Conservation (phyloP, 2,329 filamentous ascomycete genomes). For the Fusarium falciforme region DNA sequence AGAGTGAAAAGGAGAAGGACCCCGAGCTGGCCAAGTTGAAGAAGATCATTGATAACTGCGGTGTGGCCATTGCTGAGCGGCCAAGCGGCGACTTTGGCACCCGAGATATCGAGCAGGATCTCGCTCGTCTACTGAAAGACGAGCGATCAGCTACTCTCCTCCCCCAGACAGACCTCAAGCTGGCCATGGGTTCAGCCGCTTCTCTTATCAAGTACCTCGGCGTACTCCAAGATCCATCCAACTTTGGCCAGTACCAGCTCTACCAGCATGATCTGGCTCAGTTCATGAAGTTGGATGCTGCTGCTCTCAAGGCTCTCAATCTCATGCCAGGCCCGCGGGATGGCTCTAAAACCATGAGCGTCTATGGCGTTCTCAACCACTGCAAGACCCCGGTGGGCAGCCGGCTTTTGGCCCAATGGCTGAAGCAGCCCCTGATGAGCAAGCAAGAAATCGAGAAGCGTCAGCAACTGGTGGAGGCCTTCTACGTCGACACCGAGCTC, state of each 20-base stretch:
- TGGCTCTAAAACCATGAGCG: conserved; percentile 96
- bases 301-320: conserved; percentile 92
- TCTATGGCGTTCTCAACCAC: conserved; percentile 94
- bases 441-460: conserved; percentile 88
- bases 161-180: conserved; percentile 90
- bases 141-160: conserved; percentile 81
- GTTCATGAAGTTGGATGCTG: conserved; percentile 98
- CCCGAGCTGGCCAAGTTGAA: conserved; percentile 87
- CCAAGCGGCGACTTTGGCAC: conserved; percentile 81
- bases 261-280: conserved; percentile 98
- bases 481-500: conserved; percentile 91
- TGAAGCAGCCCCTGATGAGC: conserved; percentile 97
- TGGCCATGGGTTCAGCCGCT: conserved; percentile 95
- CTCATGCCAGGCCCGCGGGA: conserved; percentile 96
- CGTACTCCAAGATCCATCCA: conserved; percentile 88
- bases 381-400: conserved; percentile 97
- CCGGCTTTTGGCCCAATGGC: conserved; percentile 90
- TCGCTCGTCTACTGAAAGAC: conserved; percentile 87
- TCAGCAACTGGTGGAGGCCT: conserved; percentile 94
- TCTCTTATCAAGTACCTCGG: conserved; percentile 95
- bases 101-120: conserved; percentile 95
- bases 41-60: conserved; percentile 91
- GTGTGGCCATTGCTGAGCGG: conserved; percentile 88
- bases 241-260: conserved; percentile 96
- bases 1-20: conserved; percentile 85